phyloP scores from a whole-genome alignment of 805 yeast species.

The Pichia sporocuriosa region DNA sequence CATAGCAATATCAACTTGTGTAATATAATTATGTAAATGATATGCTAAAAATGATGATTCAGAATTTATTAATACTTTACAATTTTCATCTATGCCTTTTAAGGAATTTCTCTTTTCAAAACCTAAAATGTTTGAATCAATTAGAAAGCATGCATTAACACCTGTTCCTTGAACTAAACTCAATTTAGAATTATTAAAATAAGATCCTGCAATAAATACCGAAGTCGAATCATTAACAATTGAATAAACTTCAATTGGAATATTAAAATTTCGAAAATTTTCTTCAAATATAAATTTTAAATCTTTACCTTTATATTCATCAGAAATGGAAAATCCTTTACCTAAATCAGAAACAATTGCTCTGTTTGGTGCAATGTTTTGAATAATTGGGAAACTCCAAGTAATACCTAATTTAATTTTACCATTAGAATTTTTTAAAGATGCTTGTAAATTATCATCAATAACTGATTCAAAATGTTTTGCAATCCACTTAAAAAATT shows the following conservation, averaged over 20 bases:
- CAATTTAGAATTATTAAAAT: constrained; percentile 31
- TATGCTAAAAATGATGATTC: constrained; percentile 51
- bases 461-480: constrained; percentile 2
- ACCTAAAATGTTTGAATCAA: constrained; percentile 23
- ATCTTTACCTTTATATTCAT: constrained; percentile 36
- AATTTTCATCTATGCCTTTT: neutral
- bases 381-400: constrained; percentile 51
- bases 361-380: constrained; percentile 31
- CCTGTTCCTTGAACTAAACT: constrained; percentile 71
- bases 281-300: constrained; percentile 33
- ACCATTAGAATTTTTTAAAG: constrained; percentile 16
- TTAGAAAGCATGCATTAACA: constrained; percentile 44
- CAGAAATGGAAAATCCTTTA: constrained; percentile 50
- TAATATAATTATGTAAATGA: constrained; percentile 30
- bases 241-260: constrained; percentile 34
- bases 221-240: constrained; percentile 61
- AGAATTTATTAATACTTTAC: constrained; percentile 30
- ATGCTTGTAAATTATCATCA: neutral
- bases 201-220: constrained; percentile 48
- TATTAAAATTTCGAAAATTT: constrained; percentile 22
- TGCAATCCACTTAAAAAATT: constrained; percentile 6
- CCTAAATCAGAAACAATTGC: constrained; percentile 47
- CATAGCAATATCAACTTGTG: constrained; percentile 1
- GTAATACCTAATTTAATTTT: constrained; percentile 39
- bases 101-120: neutral